phyloP scores from a whole-genome alignment of 768 basidiomycete species.

The Paxillus ammoniavirescens region DNA sequence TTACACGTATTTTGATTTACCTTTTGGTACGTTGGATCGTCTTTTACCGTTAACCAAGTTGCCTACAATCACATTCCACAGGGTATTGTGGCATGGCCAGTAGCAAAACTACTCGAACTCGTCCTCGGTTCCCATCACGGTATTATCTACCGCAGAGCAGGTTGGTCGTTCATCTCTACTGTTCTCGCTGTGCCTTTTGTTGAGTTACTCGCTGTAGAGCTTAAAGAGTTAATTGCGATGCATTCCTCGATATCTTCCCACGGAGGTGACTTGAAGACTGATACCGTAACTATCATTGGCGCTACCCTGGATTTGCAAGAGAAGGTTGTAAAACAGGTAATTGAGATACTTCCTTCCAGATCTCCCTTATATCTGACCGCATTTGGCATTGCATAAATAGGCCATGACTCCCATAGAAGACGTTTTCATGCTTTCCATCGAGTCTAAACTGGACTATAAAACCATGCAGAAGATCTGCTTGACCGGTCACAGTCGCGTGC shows the following conservation, averaged over 20 bases:
- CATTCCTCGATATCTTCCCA: conserved; percentile 70
- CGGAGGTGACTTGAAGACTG: conserved; percentile 82
- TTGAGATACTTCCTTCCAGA: background rate
- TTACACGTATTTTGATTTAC: conserved; percentile 68
- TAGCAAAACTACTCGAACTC: conserved; percentile 78
- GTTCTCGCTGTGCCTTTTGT: background rate
- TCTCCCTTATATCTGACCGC: background rate
- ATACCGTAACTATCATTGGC: conserved; percentile 88
- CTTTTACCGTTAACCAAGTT: background rate
- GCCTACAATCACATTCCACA: conserved; percentile 22
- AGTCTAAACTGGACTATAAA: conserved; percentile 78
- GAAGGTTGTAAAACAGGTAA: conserved; percentile 71
- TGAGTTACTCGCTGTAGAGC: conserved; percentile 40
- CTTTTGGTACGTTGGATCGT: conserved; percentile 47
- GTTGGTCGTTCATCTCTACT: conserved; percentile 24
- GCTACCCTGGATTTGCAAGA: conserved; percentile 87
- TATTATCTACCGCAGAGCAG: conserved; percentile 82
- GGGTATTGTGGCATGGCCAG: conserved; percentile 81
- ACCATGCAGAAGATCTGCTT: conserved; percentile 72
- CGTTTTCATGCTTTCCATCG: conserved; percentile 88
- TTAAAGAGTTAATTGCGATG: conserved; percentile 90
- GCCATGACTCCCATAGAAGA: conserved; percentile 80
- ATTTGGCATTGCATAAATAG: conserved; percentile 29
- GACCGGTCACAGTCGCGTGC: conserved; percentile 82
- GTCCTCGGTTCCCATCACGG: conserved; percentile 83